A percentile compares a stretch with the other conserved stretches of the same genome.
These are phyloP conservation scores for Dictyostelium capitatum DNA, from an alignment of 78 protist genomes.

Conservation along the genomic window DNA sequence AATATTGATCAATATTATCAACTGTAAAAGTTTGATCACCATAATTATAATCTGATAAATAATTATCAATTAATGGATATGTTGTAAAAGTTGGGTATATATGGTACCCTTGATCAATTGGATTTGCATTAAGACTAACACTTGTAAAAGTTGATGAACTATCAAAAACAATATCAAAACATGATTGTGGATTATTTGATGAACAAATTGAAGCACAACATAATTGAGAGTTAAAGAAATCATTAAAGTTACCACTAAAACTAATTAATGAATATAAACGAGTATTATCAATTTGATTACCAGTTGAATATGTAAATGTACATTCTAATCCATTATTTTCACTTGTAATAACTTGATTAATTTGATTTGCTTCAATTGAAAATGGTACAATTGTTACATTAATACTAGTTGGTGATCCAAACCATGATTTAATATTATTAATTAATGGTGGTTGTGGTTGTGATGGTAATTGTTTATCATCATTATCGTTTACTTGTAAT, in stretches of 20 bases:
- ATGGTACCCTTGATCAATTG: background rate
- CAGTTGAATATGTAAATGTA: background rate
- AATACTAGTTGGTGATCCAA: background rate
- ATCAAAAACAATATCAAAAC: conserved; percentile 1
- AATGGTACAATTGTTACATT: conserved; percentile 19
- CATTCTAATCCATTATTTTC: background rate
- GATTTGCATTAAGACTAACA: background rate
- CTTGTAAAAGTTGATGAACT: background rate
- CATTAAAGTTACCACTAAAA: conserved; percentile 13
- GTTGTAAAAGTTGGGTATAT: conserved; percentile 1
- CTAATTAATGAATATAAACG: background rate
- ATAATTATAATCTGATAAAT: background rate
- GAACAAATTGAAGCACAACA: conserved; percentile 12
- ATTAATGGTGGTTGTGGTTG: background rate
- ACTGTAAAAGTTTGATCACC: background rate
- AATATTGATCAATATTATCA: background rate
- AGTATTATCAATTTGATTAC: too few relatives aligned
- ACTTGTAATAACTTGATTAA: background rate
- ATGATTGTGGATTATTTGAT: background rate
- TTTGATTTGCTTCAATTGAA: background rate
- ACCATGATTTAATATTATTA: background rate
- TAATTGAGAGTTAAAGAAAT: conserved; percentile 21
- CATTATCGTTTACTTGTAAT: background rate
- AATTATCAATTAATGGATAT: background rate
- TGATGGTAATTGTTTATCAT: background rate